phyloP scores from a whole-genome alignment of 78 protist genomes.

The Dictyostelium capitatum region DNA sequence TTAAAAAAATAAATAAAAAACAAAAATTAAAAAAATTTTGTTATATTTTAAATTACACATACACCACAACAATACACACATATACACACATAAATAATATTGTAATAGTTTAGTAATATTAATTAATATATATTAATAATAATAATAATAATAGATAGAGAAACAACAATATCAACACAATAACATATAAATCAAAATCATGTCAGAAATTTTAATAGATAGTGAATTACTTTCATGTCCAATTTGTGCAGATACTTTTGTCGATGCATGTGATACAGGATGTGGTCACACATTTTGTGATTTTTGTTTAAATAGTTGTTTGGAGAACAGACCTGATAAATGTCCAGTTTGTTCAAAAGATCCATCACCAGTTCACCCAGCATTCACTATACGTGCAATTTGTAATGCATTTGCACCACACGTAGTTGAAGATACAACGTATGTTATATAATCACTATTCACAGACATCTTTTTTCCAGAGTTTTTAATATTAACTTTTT shows the following conservation, averaged over 20 bases:
- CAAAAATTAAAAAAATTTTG: no score
- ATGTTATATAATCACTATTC: neutral
- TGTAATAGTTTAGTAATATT: no score
- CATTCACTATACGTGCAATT: conserved; percentile 70
- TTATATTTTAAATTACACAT: no score
- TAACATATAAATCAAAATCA: neutral
- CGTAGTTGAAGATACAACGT: conserved; percentile 29
- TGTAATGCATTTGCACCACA: conserved; percentile 17
- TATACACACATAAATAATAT: no score
- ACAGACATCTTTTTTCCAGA: no score
- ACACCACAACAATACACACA: no score
- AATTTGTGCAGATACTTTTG: conserved; percentile 75
- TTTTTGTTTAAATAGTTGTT: conserved; percentile 66
- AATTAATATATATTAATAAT: no score
- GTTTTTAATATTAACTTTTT: neutral
- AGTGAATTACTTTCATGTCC: conserved; percentile 71
- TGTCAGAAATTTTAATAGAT: conserved; percentile 67
- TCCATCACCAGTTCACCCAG: conserved; percentile 83
- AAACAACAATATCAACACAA: neutral
- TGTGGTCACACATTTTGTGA: conserved; percentile 87
- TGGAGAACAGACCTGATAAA: conserved; percentile 69
- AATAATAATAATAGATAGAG: no score
- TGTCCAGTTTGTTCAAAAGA: conserved; percentile 83
- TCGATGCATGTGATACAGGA: conserved; percentile 73
- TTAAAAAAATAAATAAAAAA: no score